Conservation (phyloP, 2,329 filamentous ascomycete species). For the Calonectria pseudoturangicola region DNA sequence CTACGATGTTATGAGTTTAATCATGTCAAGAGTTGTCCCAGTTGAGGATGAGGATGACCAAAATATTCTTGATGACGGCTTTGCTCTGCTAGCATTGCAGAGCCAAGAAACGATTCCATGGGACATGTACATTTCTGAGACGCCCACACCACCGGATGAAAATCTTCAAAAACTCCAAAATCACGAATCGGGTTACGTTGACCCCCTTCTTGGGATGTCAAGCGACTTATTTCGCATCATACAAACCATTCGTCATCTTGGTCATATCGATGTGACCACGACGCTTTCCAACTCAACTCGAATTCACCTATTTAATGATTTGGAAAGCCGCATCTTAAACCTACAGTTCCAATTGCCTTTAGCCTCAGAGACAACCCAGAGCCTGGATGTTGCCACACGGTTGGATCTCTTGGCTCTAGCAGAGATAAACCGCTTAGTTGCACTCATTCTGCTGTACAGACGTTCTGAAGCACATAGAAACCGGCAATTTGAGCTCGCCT, state of each 20-base stretch:
- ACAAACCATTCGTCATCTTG: constrained; percentile 16
- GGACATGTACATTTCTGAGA: not conserved
- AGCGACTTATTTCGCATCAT: constrained; percentile 12
- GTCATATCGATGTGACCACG: not conserved
- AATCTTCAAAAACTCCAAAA: too few relatives aligned
- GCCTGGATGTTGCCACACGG: constrained; percentile 6
- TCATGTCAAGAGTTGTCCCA: constrained; percentile 14
- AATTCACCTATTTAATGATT: not conserved
- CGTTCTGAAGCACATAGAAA: constrained; percentile 3
- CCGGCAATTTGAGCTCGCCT: not conserved
- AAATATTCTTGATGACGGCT: not conserved
- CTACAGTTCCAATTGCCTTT: not conserved
- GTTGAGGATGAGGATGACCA: not conserved
- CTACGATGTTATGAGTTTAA: constrained; percentile 37
- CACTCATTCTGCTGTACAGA: constrained; percentile 40
- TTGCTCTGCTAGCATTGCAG: not conserved
- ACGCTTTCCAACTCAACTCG: not conserved
- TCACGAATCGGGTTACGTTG: not conserved
- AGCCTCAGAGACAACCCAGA: not conserved
- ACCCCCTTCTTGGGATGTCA: constrained; percentile 32
- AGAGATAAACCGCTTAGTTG: constrained; percentile 28
- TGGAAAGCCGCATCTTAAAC: constrained; percentile 2
- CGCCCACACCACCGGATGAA: too few relatives aligned
- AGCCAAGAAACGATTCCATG: constrained; percentile 1
- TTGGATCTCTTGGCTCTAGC: constrained; percentile 28